phyloP scores from a whole-genome alignment of 176 grass and related monocot species.

The Hyparrhenia diplandra region DNA sequence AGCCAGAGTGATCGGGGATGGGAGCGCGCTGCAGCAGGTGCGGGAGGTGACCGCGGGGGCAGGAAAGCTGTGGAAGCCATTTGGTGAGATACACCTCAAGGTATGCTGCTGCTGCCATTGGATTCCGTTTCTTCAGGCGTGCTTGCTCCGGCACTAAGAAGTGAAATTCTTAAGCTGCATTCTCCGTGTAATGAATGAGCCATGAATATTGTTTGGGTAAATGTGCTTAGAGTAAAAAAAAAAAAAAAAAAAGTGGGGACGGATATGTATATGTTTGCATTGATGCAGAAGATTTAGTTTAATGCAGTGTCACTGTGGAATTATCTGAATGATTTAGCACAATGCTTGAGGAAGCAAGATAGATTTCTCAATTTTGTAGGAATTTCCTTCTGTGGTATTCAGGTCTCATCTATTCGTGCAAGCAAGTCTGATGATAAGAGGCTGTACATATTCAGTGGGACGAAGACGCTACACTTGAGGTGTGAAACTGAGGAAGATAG shows the following conservation, averaged over 20 bases:
- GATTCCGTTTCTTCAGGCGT: constrained; percentile 13
- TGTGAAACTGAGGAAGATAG: constrained; percentile 81
- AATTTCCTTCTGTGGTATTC: constrained; percentile 32
- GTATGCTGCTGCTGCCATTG: constrained; percentile 36
- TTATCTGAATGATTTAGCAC: constrained; percentile 1
- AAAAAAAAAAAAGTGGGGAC: neutral
- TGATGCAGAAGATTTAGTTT: neutral
- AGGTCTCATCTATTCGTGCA: constrained; percentile 85
- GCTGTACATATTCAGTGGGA: constrained; percentile 95
- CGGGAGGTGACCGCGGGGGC: constrained; percentile 29
- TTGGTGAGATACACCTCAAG: constrained; percentile 97
- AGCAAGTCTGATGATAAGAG: constrained; percentile 99
- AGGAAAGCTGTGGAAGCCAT: constrained; percentile 76
- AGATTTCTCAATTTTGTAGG: constrained; percentile 6
- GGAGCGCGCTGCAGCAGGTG: constrained; percentile 3
- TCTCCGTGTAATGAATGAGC: constrained; percentile 41
- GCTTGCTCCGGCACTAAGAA: constrained; percentile 4
- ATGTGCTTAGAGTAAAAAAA: constrained; percentile 12
- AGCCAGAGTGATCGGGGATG: constrained; percentile 77
- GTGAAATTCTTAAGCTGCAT: constrained; percentile 17
- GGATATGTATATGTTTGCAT: constrained; percentile 3
- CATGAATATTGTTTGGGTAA: constrained; percentile 25
- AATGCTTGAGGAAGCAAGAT: constrained; percentile 14
- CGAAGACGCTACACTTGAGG: constrained; percentile 80
- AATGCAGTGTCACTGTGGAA: constrained; percentile 1